Conservation (phyloP, 371 early-diverging fungal species). For the Lichtheimia ramosa region DNA sequence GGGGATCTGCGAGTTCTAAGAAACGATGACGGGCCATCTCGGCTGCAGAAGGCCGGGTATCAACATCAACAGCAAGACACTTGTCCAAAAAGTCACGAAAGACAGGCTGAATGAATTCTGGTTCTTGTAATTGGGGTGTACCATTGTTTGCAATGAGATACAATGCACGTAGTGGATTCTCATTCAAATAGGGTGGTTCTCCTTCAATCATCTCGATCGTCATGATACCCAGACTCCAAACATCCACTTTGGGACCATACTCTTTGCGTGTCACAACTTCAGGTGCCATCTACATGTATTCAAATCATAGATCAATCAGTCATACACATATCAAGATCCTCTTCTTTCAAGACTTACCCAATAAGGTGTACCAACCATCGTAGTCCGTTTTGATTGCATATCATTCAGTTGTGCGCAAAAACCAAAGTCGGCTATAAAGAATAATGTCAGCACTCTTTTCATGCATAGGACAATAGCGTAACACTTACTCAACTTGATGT, state of each 20-base stretch:
- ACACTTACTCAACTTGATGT: slow-evolving; percentile 85
- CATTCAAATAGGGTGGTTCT: slow-evolving; percentile 94
- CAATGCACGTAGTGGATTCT: slow-evolving; percentile 88
- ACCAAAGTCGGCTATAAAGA: slow-evolving; percentile 85
- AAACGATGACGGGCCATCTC: slow-evolving; percentile 90
- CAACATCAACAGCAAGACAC: slow-evolving; percentile 86
- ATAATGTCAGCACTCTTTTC: neutral
- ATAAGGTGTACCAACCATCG: slow-evolving; percentile 93
- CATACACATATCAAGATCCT: neutral
- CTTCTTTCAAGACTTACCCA: slow-evolving; percentile 42
- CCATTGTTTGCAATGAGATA: slow-evolving; percentile 97
- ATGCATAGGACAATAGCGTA: no score
- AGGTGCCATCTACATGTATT: slow-evolving; percentile 96
- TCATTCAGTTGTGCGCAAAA: slow-evolving; percentile 92
- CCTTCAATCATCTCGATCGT: slow-evolving; percentile 93
- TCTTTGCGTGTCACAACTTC: slow-evolving; percentile 93
- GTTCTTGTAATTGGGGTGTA: slow-evolving; percentile 89
- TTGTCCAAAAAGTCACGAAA: slow-evolving; percentile 85
- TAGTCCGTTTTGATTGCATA: slow-evolving; percentile 77
- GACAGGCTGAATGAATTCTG: slow-evolving; percentile 75
- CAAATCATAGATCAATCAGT: neutral
- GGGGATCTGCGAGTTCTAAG: slow-evolving; percentile 82
- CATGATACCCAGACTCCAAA: slow-evolving; percentile 98
- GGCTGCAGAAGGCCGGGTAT: slow-evolving; percentile 78
- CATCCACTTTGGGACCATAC: slow-evolving; percentile 94